These are phyloP conservation scores for Gleditsia sinensis DNA, from an alignment of 306 rosid species.

Conservation along the genomic window DNA sequence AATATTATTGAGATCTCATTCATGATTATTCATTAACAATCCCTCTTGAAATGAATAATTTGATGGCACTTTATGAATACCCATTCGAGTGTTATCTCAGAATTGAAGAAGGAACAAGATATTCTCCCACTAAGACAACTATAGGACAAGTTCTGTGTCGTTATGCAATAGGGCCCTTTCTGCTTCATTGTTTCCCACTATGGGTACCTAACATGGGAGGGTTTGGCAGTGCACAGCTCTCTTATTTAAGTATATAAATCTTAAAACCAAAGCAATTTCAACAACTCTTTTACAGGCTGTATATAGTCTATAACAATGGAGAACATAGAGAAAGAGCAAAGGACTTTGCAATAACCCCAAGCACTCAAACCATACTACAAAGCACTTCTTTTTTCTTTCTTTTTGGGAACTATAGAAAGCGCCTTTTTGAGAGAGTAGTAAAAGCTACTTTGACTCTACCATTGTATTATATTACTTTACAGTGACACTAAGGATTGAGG, in stretches of 20 bases:
- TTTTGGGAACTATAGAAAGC: slow-evolving; percentile 35
- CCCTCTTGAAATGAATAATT: background rate
- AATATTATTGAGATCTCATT: slow-evolving; percentile 10
- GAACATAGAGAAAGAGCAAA: slow-evolving; percentile 9
- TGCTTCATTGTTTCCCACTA: slow-evolving; percentile 79
- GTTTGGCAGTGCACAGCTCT: slow-evolving; percentile 37
- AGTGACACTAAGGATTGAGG: slow-evolving; percentile 35
- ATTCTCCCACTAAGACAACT: slow-evolving; percentile 53
- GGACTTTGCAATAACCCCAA: slow-evolving; percentile 33
- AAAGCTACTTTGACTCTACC: slow-evolving; percentile 59
- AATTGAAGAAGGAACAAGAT: slow-evolving; percentile 36
- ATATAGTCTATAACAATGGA: slow-evolving; percentile 8
- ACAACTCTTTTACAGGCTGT: slow-evolving; percentile 62
- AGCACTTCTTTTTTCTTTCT: slow-evolving; percentile 14
- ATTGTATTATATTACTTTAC: slow-evolving; percentile 47
- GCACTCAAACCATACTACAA: slow-evolving; percentile 33
- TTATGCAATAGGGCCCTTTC: slow-evolving; percentile 53
- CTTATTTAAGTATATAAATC: slow-evolving; percentile 21
- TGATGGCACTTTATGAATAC: background rate
- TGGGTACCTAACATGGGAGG: slow-evolving; percentile 54
- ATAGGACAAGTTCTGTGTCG: slow-evolving; percentile 54
- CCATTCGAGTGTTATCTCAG: slow-evolving; percentile 8
- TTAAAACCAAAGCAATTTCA: slow-evolving; percentile 44
- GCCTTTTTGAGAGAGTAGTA: slow-evolving; percentile 36
- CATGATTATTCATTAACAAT: slow-evolving; percentile 23